These are phyloP conservation scores for Fusarium sp. DNA, from an alignment of 2,329 filamentous ascomycete species.

Conservation along the genomic window DNA sequence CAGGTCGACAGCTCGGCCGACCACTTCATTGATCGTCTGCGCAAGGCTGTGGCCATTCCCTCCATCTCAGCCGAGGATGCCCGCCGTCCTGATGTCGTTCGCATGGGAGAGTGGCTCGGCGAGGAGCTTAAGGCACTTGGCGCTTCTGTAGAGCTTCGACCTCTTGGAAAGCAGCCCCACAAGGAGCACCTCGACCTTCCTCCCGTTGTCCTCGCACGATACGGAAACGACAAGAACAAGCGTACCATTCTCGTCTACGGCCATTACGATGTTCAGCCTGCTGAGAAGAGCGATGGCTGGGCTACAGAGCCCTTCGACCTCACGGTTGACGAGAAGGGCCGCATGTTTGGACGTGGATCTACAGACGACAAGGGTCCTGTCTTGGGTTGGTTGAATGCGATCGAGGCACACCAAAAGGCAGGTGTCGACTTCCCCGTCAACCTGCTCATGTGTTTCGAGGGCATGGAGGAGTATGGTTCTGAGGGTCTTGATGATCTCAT, in stretches of 20 bases:
- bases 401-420: slow-evolving; percentile 96
- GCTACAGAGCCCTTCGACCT: slow-evolving; percentile 93
- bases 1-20: slow-evolving; percentile 85
- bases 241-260: slow-evolving; percentile 96
- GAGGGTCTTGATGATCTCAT: slow-evolving; percentile 97
- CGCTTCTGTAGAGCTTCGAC: slow-evolving; percentile 85
- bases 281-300: slow-evolving; percentile 93
- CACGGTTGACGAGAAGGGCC: slow-evolving; percentile 85
- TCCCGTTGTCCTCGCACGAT: slow-evolving; percentile 90
- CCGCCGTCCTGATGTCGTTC: slow-evolving; percentile 89
- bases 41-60: slow-evolving; percentile 93
- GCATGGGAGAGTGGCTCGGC: slow-evolving; percentile 94
- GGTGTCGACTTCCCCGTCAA: slow-evolving; percentile 96
- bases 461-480: slow-evolving; percentile 99
- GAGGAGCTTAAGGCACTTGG: slow-evolving; percentile 84
- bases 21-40: slow-evolving; percentile 88
- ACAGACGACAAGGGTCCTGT: slow-evolving; percentile 99
- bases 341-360: slow-evolving; percentile 95
- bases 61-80: slow-evolving; percentile 94
- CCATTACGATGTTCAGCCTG: slow-evolving; percentile 98
- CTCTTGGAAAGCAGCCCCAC: slow-evolving; percentile 90
- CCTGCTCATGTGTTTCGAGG: slow-evolving; percentile 98
- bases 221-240: slow-evolving; percentile 92
- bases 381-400: slow-evolving; percentile 96
- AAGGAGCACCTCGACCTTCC: slow-evolving; percentile 92